These are phyloP conservation scores for Sphagnurus paluster DNA, from an alignment of 1,284 basidiomycete species.

Conservation along the genomic window DNA sequence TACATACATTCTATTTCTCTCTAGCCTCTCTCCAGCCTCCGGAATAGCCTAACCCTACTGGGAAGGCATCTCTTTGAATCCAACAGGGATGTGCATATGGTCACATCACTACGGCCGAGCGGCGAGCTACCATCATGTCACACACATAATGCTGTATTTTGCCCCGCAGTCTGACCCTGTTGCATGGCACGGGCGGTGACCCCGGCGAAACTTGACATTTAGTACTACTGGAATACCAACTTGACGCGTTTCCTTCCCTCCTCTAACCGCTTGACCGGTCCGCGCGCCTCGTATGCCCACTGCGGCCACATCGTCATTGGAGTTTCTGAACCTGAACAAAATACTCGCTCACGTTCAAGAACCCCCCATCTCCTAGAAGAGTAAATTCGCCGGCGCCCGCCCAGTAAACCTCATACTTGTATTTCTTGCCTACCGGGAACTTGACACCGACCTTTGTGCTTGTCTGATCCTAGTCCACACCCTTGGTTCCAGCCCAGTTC, in stretches of 20 bases:
- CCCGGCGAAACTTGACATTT: no score
- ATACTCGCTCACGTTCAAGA: constrained; percentile 2
- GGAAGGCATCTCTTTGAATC: neutral
- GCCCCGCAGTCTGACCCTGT: no score
- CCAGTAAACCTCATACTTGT: neutral
- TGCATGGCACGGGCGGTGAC: no score
- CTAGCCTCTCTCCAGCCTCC: neutral
- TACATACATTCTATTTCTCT: neutral
- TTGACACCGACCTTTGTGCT: neutral
- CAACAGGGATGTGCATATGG: neutral
- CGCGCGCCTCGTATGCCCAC: neutral
- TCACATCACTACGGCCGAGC: neutral
- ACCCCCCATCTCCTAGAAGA: neutral
- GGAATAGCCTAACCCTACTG: neutral
- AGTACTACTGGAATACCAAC: neutral
- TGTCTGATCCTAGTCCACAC: neutral
- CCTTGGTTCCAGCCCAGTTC: neutral
- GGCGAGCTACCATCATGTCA: constrained; percentile 1
- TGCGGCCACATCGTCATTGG: neutral
- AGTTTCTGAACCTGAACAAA: neutral
- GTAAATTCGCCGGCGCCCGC: neutral
- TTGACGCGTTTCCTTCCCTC: no score
- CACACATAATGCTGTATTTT: neutral
- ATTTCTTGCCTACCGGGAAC: neutral
- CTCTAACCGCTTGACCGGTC: no score